Base-by-base conservation (phyloP, 768 basidiomycete genomes). In the Hypholoma sublateritium region DNA sequence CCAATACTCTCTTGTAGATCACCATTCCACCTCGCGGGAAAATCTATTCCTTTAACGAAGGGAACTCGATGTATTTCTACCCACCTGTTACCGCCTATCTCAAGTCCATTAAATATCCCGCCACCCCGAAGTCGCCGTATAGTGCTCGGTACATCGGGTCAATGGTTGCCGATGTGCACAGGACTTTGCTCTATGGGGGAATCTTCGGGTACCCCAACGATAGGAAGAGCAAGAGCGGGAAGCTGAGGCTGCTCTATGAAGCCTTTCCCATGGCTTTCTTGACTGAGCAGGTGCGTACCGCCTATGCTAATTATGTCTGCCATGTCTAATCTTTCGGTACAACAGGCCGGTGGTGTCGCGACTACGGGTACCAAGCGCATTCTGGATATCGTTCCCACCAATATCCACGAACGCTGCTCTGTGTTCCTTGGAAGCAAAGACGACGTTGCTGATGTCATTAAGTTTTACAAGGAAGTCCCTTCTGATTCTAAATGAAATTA, bases 21-120 rank as follows among this genome's bases (percentile, higher is more conserved):
- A 84, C 86, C 73, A 93, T 99, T 62, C 97, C 97, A 6, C 62
- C 85, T 9, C 88, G 97, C 49, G 97, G 97, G 63, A 98, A 98
- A 77, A 99, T 99, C 69, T 99, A 99, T 78, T 98, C 95, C 3
- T 96, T 98, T 82, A 99, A 99, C 72, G 97, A 99, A 77, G 97
- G 97, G 59, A 99, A 99, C 77, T 84, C 94, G 32, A 80, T 93
- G 82, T 95, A 95, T 76, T 98, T 97, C 79, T 78, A 95, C 72
- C 73, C 83, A 46, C 94, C 91, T 16, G 90, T 92, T 47, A 75
- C 74, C 49, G 83, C 85, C 42, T 96, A 96, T 74, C 83, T 96
- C 58, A 86, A 91, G 60, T 91, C 89, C 61, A 92, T 96, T 82
- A 96, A 99, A 74, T 94, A 82, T 71, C 95, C 96, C 1, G 70